Conservation (phyloP, 495 filamentous ascomycete species). For the Talaromyces adpressus region DNA sequence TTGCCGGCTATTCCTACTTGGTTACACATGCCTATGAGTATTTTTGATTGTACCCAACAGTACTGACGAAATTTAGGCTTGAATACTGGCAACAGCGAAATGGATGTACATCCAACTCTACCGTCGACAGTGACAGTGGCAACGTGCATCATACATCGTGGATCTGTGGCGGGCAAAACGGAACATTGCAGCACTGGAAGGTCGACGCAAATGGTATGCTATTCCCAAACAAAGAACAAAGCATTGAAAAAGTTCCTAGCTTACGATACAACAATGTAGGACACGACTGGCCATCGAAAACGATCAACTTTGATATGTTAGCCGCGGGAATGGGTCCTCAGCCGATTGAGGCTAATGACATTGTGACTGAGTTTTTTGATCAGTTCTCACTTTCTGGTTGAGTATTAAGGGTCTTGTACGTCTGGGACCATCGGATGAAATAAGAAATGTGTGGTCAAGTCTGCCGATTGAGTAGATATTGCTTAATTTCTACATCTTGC, state of each 20-base stretch:
- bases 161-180: constrained; percentile 26
- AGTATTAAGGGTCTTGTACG: no score
- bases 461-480: no score
- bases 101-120: constrained; percentile 13
- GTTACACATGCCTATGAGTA: neutral
- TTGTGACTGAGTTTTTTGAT: neutral
- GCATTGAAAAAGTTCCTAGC: no score
- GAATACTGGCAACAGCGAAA: constrained; percentile 28
- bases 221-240: neutral
- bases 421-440: no score
- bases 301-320: neutral
- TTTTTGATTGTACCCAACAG: neutral
- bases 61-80: constrained; percentile 8
- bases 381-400: neutral
- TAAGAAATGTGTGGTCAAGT: no score
- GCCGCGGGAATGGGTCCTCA: neutral
- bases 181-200: constrained; percentile 38
- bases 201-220: constrained; percentile 25
- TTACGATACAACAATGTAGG: neutral
- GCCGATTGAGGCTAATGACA: neutral
- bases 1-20: constrained; percentile 24
- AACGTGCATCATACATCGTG: constrained; percentile 11
- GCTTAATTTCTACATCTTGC: no score
- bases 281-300: neutral
- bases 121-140: neutral